phyloP scores from a whole-genome alignment of 163 green algal genomes.

The Scenedesmus sp. region DNA sequence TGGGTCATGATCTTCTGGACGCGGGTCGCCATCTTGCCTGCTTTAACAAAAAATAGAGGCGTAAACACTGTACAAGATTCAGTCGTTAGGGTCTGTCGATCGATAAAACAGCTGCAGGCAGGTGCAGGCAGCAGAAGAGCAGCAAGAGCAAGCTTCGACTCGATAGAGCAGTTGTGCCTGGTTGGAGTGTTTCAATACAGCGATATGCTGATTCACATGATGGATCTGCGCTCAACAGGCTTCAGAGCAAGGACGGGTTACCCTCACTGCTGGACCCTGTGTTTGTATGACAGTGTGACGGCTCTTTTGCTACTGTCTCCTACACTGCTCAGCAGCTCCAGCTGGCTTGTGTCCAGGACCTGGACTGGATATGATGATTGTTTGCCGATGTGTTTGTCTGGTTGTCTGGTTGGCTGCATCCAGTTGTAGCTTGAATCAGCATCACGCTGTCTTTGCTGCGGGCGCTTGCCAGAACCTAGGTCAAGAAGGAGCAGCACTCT shows the following conservation, averaged over 20 bases:
- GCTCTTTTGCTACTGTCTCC: not conserved
- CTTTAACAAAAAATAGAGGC: not conserved
- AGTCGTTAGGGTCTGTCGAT: not conserved
- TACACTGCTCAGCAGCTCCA: not conserved
- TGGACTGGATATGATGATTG: no score
- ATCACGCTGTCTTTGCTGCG: not conserved
- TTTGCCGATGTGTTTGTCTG: no score
- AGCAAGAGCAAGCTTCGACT: slow-evolving; percentile 2
- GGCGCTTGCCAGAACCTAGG: not conserved
- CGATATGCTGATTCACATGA: not conserved
- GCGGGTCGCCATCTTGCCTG: slow-evolving; percentile 73
- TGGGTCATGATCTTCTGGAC: slow-evolving; percentile 97
- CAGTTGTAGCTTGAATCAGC: no score
- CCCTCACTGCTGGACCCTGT: not conserved
- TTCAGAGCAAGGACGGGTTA: not conserved
- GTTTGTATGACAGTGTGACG: slow-evolving; percentile 17
- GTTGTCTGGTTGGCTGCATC: no score
- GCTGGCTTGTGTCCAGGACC: not conserved
- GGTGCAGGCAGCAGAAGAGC: not conserved
- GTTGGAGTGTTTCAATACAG: not conserved
- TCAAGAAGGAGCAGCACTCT: no score
- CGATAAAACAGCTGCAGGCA: not conserved
- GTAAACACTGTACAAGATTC: not conserved
- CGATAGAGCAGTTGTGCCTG: not conserved
- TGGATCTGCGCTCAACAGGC: not conserved